phyloP scores from a whole-genome alignment of 805 yeast species.

The Barnettozyma pratensis region DNA sequence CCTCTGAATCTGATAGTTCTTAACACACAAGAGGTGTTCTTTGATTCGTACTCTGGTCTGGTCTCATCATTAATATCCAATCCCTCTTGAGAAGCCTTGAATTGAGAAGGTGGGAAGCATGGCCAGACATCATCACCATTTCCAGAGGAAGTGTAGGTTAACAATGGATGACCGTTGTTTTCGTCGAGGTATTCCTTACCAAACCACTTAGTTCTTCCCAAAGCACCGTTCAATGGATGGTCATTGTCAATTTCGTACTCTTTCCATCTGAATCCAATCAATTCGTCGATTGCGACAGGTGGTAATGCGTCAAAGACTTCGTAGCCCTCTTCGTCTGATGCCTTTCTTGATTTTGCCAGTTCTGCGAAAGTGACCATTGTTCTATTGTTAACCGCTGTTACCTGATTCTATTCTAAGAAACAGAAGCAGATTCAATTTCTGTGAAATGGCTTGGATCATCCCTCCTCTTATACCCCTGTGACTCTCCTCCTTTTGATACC shows the following conservation, averaged over 20 bases:
- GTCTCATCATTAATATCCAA: neutral
- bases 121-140: conserved; percentile 1
- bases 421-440: no score
- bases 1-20: neutral
- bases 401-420: no score
- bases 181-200: conserved; percentile 1
- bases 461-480: no score
- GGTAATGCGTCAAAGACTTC: neutral
- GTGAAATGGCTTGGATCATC: no score
- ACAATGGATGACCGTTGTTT: neutral
- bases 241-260: neutral
- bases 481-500: no score
- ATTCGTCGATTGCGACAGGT: neutral
- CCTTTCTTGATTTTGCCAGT: neutral
- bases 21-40: neutral
- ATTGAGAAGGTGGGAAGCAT: neutral
- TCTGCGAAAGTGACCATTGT: conserved; percentile 2
- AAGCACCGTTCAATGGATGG: neutral
- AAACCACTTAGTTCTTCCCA: neutral
- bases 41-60: neutral
- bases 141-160: neutral
- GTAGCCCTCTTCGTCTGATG: neutral
- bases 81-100: neutral
- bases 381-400: no score
- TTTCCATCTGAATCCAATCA: conserved; percentile 2